A percentile compares a stretch with the other conserved stretches of the same genome.
These are phyloP conservation scores for Oryza nivara DNA, from an alignment of 176 grass and related monocot genomes.

Conservation along the genomic window DNA sequence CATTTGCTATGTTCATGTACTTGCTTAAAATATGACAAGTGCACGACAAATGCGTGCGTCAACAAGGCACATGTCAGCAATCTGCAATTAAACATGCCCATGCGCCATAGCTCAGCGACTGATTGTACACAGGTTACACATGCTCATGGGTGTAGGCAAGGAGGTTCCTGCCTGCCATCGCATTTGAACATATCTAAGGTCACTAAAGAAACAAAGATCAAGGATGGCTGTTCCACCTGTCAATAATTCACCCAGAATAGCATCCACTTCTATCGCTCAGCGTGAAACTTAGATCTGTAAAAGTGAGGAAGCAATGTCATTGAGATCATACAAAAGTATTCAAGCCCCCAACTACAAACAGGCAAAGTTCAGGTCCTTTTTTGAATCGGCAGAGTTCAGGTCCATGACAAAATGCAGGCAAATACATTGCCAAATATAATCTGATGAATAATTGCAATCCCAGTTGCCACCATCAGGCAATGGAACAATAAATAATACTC, in stretches of 20 bases:
- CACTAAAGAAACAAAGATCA: not conserved
- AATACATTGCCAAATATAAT: not conserved
- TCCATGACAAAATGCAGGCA: slow-evolving; percentile 8
- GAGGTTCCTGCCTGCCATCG: slow-evolving; percentile 10
- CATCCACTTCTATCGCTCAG: slow-evolving; percentile 11
- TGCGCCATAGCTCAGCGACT: not conserved
- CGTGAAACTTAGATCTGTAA: not conserved
- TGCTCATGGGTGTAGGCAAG: slow-evolving; percentile 7
- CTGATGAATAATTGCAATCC: not conserved
- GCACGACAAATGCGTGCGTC: not conserved
- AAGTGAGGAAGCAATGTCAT: not conserved
- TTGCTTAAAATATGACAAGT: not conserved
- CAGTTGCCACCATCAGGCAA: not conserved
- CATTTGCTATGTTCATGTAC: not conserved
- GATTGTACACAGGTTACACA: slow-evolving; percentile 1
- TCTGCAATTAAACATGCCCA: slow-evolving; percentile 1
- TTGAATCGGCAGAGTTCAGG: not conserved
- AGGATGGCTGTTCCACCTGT: not conserved
- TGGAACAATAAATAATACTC: not conserved
- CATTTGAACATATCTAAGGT: slow-evolving; percentile 7
- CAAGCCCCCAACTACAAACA: not conserved
- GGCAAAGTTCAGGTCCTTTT: not conserved
- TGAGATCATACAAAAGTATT: slow-evolving; percentile 13
- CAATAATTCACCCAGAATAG: not conserved
- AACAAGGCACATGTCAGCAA: not conserved